A percentile compares a stretch with the other conserved stretches of the same genome.
phyloP scores from a whole-genome alignment of 257 asterid genomes.

The Plantago elongata region DNA sequence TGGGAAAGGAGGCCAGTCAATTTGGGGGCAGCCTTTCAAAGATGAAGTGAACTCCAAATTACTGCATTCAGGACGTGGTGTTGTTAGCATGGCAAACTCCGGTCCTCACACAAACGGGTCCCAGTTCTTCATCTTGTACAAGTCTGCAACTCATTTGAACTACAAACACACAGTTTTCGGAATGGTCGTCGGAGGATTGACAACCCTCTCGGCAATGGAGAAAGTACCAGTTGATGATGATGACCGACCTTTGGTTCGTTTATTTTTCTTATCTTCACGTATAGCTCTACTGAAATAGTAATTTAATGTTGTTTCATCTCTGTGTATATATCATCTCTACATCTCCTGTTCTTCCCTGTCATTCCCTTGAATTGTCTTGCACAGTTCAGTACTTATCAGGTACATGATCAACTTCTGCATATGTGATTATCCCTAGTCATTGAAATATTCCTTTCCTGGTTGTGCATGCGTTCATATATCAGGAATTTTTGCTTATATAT shows the following conservation, averaged over 20 bases:
- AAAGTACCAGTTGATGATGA: constrained; percentile 79
- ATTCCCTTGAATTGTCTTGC: background rate
- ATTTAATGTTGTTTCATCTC: constrained; percentile 10
- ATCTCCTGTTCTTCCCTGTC: background rate
- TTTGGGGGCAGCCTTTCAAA: constrained; percentile 91
- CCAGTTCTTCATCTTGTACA: constrained; percentile 88
- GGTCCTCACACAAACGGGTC: constrained; percentile 98
- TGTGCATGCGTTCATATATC: no score
- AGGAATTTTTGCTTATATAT: no score
- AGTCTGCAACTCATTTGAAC: constrained; percentile 93
- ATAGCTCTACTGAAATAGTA: constrained; percentile 7
- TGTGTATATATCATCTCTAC: background rate
- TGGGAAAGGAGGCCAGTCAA: constrained; percentile 92
- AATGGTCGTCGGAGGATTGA: constrained; percentile 87
- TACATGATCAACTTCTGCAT: no score
- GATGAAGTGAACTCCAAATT: constrained; percentile 94
- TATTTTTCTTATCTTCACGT: constrained; percentile 5
- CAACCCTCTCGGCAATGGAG: constrained; percentile 82
- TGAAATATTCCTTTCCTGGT: constrained; percentile 1
- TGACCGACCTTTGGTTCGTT: constrained; percentile 77
- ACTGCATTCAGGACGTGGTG: constrained; percentile 91
- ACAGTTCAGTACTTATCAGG: no score
- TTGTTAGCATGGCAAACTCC: constrained; percentile 97
- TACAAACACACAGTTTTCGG: constrained; percentile 93
- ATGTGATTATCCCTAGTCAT: no score